phyloP scores from a whole-genome alignment of 73 alveolate genomes.

The Durusdinium trenchii region DNA sequence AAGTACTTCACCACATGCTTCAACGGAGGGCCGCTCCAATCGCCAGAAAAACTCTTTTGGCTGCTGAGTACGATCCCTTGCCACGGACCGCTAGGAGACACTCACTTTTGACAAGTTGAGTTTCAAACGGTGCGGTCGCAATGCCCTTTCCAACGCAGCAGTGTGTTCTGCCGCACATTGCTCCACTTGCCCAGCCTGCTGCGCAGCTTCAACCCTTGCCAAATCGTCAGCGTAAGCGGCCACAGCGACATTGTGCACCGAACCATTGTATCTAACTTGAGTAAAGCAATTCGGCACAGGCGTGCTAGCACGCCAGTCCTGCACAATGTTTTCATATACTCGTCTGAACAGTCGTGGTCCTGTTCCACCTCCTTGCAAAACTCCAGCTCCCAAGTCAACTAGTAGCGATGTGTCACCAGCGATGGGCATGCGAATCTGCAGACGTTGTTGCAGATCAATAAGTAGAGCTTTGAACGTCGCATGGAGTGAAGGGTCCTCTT shows the following conservation, averaged over 20 bases:
- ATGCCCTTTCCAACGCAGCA: not conserved
- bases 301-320: not conserved
- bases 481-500: not conserved
- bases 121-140: not conserved
- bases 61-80: not conserved
- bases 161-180: not conserved
- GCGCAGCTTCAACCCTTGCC: constrained; percentile 36
- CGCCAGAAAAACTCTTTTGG: not conserved
- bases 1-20: not conserved
- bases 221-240: constrained; percentile 71
- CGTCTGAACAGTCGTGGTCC: constrained; percentile 61
- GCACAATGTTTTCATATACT: constrained; percentile 8
- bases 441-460: constrained; percentile 14
- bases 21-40: constrained; percentile 42
- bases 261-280: not conserved
- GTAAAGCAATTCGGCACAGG: not conserved
- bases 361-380: constrained; percentile 53
- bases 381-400: constrained; percentile 52
- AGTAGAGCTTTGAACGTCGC: not conserved
- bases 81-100: constrained; percentile 10
- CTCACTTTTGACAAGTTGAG: constrained; percentile 13
- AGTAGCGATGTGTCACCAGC: not conserved
- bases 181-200: not conserved
- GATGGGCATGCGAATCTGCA: constrained; percentile 6
- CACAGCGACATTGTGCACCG: not conserved